Conservation (phyloP, 2,329 filamentous ascomycete species). For the Monilinia polystroma region DNA sequence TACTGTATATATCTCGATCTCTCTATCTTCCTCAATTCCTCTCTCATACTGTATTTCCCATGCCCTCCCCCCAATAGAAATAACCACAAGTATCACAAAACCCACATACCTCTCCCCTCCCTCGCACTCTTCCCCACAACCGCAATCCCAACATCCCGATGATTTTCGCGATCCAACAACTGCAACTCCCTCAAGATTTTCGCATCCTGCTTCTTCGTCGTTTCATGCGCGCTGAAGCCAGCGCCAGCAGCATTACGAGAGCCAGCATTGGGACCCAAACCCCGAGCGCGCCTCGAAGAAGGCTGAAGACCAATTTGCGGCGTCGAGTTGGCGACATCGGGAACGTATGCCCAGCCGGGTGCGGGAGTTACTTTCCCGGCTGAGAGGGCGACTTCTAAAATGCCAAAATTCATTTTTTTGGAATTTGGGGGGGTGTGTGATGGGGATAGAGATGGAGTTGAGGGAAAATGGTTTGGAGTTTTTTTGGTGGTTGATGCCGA, state of each 20-base stretch:
- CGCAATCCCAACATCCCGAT: constrained; percentile 68
- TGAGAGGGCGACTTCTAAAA: constrained; percentile 76
- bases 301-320: constrained; percentile 52
- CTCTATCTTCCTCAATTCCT: too few relatives aligned
- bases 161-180: constrained; percentile 77
- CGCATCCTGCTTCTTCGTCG: constrained; percentile 77
- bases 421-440: neutral
- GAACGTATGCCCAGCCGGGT: constrained; percentile 90
- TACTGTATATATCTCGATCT: too few relatives aligned
- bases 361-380: constrained; percentile 59
- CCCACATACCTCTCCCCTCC: neutral
- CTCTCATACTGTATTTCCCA: too few relatives aligned
- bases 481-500: neutral
- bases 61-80: too few relatives aligned
- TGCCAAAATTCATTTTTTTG: constrained; percentile 61
- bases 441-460: too few relatives aligned
- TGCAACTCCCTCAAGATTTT: constrained; percentile 80
- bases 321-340: constrained; percentile 62
- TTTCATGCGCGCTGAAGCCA: constrained; percentile 52
- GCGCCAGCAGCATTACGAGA: too few relatives aligned
- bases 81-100: too few relatives aligned
- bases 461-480: too few relatives aligned
- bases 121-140: constrained; percentile 53
- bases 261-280: constrained; percentile 15
- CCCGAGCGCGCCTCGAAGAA: constrained; percentile 63